phyloP scores from a whole-genome alignment of 1,284 basidiomycete species.

The Golubevia pallescens region DNA sequence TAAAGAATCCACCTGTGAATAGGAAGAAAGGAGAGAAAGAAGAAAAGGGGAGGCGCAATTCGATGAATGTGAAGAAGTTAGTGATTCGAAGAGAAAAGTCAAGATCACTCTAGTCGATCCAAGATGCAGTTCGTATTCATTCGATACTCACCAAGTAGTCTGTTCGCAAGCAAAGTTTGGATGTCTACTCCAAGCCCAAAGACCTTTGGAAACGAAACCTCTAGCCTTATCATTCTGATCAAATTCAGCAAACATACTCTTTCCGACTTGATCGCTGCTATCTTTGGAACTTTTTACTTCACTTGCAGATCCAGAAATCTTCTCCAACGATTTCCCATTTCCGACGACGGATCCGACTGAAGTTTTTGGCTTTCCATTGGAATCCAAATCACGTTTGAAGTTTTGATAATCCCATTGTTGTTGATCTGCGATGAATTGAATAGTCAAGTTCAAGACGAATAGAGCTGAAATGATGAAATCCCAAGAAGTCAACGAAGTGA shows the following conservation, averaged over 20 bases:
- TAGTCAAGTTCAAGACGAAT: conserved; percentile 39
- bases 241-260: too few relatives aligned
- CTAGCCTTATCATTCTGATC: conserved; percentile 24
- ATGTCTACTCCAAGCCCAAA: conserved; percentile 52
- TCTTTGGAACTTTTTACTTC: too few relatives aligned
- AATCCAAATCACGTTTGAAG: conserved; percentile 47
- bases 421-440: conserved; percentile 43
- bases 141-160: conserved; percentile 27
- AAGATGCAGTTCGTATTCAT: too few relatives aligned
- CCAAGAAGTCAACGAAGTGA: conserved; percentile 30
- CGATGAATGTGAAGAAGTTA: not conserved
- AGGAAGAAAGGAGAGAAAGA: not conserved
- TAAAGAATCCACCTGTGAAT: conserved; percentile 37
- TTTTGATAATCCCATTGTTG: conserved; percentile 58
- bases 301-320: too few relatives aligned
- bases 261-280: too few relatives aligned
- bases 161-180: conserved; percentile 60
- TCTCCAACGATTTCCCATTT: too few relatives aligned
- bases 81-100: too few relatives aligned
- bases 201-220: conserved; percentile 48
- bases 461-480: conserved; percentile 41
- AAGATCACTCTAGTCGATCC: too few relatives aligned
- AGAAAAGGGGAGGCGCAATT: not conserved
- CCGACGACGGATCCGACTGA: too few relatives aligned
- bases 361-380: conserved; percentile 17